These are phyloP conservation scores for Saksenaea vasiformis DNA, from an alignment of 371 early-diverging fungal genomes.

Conservation along the genomic window DNA sequence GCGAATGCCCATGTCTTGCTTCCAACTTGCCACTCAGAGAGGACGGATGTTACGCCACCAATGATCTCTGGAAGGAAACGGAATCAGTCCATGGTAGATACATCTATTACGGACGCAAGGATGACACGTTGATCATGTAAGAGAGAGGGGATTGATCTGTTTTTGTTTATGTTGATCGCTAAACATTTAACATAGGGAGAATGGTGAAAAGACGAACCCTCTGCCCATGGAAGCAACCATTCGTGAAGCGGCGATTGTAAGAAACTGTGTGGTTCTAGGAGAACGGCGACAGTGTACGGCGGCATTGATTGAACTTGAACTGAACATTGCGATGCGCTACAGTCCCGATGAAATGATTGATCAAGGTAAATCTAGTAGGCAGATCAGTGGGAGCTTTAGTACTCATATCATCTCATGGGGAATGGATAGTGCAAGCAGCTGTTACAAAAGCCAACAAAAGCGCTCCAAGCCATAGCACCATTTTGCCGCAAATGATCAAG, in stretches of 20 bases:
- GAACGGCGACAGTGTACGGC: slow-evolving; percentile 28
- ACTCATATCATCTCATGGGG: not conserved
- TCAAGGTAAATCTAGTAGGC: slow-evolving; percentile 1
- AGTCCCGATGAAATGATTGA: slow-evolving; percentile 15
- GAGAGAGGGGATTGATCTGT: not conserved
- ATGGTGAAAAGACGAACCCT: slow-evolving; percentile 50
- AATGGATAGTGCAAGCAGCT: slow-evolving; percentile 18
- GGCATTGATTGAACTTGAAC: slow-evolving; percentile 28
- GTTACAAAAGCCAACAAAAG: slow-evolving; percentile 32
- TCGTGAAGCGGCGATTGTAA: slow-evolving; percentile 17
- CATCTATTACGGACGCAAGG: slow-evolving; percentile 27
- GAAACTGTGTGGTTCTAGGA: slow-evolving; percentile 28
- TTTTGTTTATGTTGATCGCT: not conserved
- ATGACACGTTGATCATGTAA: slow-evolving; percentile 39
- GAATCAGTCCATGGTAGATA: slow-evolving; percentile 17
- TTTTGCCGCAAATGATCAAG: slow-evolving; percentile 41
- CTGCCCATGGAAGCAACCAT: slow-evolving; percentile 37
- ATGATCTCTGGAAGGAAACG: slow-evolving; percentile 28
- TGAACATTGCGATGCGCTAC: slow-evolving; percentile 12
- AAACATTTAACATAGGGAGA: slow-evolving; percentile 16
- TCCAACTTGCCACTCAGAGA: slow-evolving; percentile 17
- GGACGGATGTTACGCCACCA: slow-evolving; percentile 35
- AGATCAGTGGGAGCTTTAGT: not conserved
- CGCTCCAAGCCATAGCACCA: slow-evolving; percentile 32
- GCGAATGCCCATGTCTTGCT: slow-evolving; percentile 19